Percentiles rank a stretch among this genome's conserved stretches.
These are phyloP conservation scores for Medicago lupulina DNA, from an alignment of 306 rosid species.

Conservation along the genomic window DNA sequence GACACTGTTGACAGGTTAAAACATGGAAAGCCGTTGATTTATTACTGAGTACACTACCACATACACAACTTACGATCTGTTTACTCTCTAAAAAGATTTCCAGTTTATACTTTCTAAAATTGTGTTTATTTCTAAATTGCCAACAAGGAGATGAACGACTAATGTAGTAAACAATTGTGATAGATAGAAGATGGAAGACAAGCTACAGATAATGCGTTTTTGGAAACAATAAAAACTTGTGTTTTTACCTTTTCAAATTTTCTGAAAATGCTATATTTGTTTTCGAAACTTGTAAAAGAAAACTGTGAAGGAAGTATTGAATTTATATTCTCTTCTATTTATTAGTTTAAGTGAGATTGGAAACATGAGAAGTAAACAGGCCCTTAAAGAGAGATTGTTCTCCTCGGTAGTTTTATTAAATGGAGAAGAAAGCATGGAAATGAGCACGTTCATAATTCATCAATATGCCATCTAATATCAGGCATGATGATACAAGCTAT, in stretches of 20 bases:
- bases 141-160: neutral
- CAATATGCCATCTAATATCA: slow-evolving; percentile 15
- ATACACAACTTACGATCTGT: neutral
- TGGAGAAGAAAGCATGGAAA: slow-evolving; percentile 5
- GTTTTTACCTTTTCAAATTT: neutral
- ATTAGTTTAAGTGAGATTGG: neutral
- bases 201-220: neutral
- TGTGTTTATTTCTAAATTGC: neutral
- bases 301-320: neutral
- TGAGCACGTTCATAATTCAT: slow-evolving; percentile 25
- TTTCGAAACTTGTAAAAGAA: neutral
- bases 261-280: neutral
- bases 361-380: neutral
- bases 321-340: neutral
- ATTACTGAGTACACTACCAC: neutral
- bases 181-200: neutral
- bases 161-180: neutral
- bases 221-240: neutral
- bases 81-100: neutral
- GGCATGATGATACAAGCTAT: neutral
- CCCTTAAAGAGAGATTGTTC: neutral
- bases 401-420: slow-evolving; percentile 27
- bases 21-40: slow-evolving; percentile 3
- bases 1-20: neutral
- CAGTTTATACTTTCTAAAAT: neutral